Conservation (phyloP, 73 alveolate species). For the Effrenium voratum region DNA sequence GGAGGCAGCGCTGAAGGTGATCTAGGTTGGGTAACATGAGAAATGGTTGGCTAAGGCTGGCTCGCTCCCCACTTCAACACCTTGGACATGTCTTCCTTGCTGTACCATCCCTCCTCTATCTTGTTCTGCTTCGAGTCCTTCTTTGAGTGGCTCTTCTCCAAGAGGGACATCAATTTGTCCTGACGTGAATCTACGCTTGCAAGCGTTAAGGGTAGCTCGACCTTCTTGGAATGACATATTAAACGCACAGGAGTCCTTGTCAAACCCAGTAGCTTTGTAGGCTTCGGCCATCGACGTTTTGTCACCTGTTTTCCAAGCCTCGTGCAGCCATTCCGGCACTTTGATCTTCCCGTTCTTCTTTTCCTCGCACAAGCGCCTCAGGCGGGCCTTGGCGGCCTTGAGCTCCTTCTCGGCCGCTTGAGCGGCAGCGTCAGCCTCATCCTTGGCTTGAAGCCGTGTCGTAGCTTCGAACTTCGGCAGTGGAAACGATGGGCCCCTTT, state of each 20-base stretch:
- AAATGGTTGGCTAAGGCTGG: background rate
- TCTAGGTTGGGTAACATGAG: background rate
- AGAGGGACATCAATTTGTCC: background rate
- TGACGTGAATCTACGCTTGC: background rate
- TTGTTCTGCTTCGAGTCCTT: background rate
- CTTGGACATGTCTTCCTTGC: slow-evolving; percentile 1
- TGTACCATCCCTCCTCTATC: background rate
- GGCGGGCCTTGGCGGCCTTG: background rate
- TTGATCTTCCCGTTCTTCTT: background rate
- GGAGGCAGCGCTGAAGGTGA: background rate
- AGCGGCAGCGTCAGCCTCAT: too few species aligned
- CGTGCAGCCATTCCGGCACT: slow-evolving; percentile 7
- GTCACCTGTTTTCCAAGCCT: background rate
- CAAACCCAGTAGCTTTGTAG: background rate
- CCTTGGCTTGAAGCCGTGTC: too few species aligned
- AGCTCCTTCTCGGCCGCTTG: too few species aligned
- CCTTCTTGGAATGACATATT: background rate
- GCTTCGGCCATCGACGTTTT: background rate
- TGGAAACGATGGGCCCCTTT: too few species aligned
- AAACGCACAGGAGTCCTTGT: background rate
- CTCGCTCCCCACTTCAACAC: background rate
- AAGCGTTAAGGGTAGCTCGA: background rate
- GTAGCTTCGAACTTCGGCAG: too few species aligned
- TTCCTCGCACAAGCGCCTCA: background rate
- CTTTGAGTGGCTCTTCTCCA: background rate